Conservation (phyloP, 192 early-diverging fungal genomes). For the Coemansia sp. region DNA sequence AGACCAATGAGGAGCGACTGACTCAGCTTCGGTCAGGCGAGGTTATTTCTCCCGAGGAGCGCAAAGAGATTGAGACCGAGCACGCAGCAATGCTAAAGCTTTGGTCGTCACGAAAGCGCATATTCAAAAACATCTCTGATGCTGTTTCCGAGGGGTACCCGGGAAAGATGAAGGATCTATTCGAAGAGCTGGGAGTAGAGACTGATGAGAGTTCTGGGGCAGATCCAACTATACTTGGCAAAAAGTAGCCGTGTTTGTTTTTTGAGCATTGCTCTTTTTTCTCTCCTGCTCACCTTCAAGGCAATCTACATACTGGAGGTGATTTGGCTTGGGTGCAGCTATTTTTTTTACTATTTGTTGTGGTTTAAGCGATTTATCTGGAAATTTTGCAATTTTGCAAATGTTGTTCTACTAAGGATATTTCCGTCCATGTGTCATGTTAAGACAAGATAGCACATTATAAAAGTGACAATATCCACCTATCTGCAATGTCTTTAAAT, state of each 20-base stretch:
- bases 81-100: slow-evolving; percentile 49
- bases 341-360: no score
- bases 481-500: no score
- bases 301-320: not conserved
- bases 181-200: slow-evolving; percentile 60
- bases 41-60: slow-evolving; percentile 47
- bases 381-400: no score
- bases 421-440: no score
- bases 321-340: not conserved
- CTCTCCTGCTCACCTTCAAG: not conserved
- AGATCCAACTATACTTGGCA: slow-evolving; percentile 28
- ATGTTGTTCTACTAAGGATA: no score
- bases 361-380: no score
- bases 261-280: not conserved
- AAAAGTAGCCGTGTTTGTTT: not conserved
- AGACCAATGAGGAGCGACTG: slow-evolving; percentile 36
- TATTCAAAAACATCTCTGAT: slow-evolving; percentile 58
- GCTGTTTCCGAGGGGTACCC: slow-evolving; percentile 56
- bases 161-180: slow-evolving; percentile 54
- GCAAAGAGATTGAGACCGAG: slow-evolving; percentile 29
- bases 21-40: slow-evolving; percentile 37
- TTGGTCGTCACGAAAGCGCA: slow-evolving; percentile 58
- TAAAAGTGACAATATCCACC: no score
- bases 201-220: slow-evolving; percentile 57
- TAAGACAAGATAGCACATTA: no score